Percentiles rank a stretch among this genome's conserved stretches.
Evolutionary conservation across 129 eudicot genomes (phyloP).

Genomic region (Centaurea solstitialis): DNA sequence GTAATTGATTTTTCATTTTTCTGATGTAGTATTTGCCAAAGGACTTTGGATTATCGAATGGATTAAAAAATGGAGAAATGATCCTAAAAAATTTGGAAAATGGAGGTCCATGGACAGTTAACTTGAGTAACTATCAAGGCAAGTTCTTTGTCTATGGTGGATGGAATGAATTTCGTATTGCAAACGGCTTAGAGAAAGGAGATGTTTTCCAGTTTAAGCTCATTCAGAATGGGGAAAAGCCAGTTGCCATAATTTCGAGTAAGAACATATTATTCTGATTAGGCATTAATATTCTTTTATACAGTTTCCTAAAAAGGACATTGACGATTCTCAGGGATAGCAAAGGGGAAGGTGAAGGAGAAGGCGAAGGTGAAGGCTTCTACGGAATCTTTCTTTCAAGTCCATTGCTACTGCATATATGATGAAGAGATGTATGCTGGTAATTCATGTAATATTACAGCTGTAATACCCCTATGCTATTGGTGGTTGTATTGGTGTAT

Average conservation of each 20-base stretch:
- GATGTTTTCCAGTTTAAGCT: neutral
- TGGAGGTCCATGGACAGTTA: constrained; percentile 1
- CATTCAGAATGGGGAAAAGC: constrained; percentile 12
- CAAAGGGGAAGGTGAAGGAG: neutral
- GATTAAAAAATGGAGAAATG: constrained; percentile 12
- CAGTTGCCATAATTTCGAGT: constrained; percentile 1
- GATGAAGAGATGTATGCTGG: neutral
- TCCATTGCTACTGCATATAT: constrained; percentile 2
- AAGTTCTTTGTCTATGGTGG: neutral
- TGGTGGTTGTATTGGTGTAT: neutral
- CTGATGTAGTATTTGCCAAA: neutral
- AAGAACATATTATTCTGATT: neutral
- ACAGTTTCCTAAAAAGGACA: neutral
- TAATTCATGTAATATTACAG: neutral
- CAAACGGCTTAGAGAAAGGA: neutral
- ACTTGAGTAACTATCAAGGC: neutral
- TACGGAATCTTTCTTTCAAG: neutral
- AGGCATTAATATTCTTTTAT: neutral
- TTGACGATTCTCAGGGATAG: neutral
- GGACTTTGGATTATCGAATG: constrained; percentile 13
- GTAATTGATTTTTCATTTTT: neutral
- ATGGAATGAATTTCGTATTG: neutral
- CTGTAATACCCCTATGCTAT: neutral
- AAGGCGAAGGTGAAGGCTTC: neutral
- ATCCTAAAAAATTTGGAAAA: constrained; percentile 3